These are phyloP conservation scores for Pittosporum tobira DNA, from an alignment of 129 eudicot genomes.

Conservation along the genomic window DNA sequence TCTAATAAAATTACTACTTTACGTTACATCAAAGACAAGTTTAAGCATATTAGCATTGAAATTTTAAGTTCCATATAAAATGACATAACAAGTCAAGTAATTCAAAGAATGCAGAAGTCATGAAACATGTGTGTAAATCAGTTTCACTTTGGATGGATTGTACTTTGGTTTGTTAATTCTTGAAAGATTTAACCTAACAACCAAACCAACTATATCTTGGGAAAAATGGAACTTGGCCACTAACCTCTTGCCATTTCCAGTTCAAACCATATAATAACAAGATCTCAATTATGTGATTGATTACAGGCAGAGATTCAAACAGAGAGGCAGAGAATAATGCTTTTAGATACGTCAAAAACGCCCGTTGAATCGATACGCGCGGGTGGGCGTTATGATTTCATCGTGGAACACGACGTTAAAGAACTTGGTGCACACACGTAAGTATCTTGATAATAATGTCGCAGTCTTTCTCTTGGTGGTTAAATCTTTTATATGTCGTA, in stretches of 20 bases:
- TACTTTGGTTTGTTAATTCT: too few relatives aligned
- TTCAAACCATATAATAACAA: neutral
- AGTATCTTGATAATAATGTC: constrained; percentile 19
- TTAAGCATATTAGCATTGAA: too few relatives aligned
- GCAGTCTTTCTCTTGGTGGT: neutral
- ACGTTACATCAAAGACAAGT: too few relatives aligned
- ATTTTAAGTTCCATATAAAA: too few relatives aligned
- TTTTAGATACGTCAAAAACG: constrained; percentile 85
- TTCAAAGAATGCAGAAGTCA: too few relatives aligned
- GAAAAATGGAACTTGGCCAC: neutral
- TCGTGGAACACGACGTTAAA: constrained; percentile 94
- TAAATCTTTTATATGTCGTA: neutral
- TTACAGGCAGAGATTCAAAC: constrained; percentile 95
- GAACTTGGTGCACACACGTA: constrained; percentile 99
- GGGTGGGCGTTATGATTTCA: constrained; percentile 93
- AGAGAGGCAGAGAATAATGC: constrained; percentile 86
- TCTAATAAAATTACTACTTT: too few relatives aligned
- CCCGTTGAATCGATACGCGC: constrained; percentile 95
- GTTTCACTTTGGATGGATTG: too few relatives aligned
- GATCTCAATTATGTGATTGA: constrained; percentile 7
- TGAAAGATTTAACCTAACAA: too few relatives aligned
- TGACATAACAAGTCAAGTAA: too few relatives aligned
- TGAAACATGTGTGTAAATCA: too few relatives aligned
- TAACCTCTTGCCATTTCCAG: constrained; percentile 1
- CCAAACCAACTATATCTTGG: too few relatives aligned